Base-by-base conservation (phyloP, 345 rosid genomes). In the Eucalyptus lansdowneana region DNA sequence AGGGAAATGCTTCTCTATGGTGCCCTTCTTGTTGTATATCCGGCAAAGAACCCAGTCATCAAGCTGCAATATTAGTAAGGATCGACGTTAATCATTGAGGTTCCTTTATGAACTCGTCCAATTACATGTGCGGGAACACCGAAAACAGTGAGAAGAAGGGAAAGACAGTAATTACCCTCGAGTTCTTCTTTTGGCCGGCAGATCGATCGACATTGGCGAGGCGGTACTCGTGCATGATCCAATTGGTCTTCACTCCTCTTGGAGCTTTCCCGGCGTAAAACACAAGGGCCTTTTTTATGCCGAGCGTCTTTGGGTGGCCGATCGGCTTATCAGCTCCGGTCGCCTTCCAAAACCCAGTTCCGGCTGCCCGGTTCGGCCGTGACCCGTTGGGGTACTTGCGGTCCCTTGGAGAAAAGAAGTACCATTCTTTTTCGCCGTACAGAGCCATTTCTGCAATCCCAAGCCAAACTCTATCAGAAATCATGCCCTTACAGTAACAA, bases 161-260 rank as follows among this genome's bases (percentile, higher is more conserved):
- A 87, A n/a, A 34, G 54, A 25, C 42, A 42, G 90, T 34, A 37
- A 87, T 19, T 94, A 97, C 98, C 96, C 99, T 94, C 45, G 92
- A 92, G 87, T 93, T 65, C 40, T n/a, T 95, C 89, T 90, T 94
- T 51, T 91, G 94, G 91, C 92, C 89, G 45, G 97, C 97, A 13
- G 99, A 94, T 47, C 99, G 92, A 87, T 97, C 96, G 6, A 96
- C 97, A 89, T 96, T 94, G 27, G 98, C 96, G 13, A 96, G 97
- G 56, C 99, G 97, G 88, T 96, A 97, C 87, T 97, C 99, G 11
- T 97, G 99, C 99, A 97, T 97, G 81, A 97, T 97, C 99, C 99
- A 97, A 65, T 97, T 96, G 89, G 99, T 97, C 88, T 97, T 97
- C 27, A 95, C 89, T 14, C 99, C 99, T 89, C 86, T 95, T 0